Conservation (phyloP, 2,329 filamentous ascomycete genomes). For the Nakataea oryzae region DNA sequence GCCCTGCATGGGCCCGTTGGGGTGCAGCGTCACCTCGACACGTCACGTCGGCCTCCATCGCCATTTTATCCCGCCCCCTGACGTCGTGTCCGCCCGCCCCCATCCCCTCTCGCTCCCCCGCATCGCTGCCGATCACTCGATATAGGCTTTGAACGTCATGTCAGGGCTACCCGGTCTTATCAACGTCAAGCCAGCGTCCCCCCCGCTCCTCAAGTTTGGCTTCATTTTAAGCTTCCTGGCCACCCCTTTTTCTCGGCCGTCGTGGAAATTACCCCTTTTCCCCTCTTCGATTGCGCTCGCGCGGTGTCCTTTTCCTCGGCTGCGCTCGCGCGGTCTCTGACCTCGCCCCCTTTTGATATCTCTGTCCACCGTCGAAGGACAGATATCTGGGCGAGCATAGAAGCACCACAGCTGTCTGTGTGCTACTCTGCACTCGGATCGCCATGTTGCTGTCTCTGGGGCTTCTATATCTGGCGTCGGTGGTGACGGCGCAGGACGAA, state of each 20-base stretch:
- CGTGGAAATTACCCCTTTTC: too few species aligned
- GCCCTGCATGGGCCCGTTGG: neutral
- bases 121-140: too few species aligned
- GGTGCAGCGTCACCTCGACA: neutral
- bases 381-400: neutral
- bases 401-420: neutral
- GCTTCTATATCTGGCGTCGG: neutral
- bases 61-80: too few species aligned
- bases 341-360: too few species aligned
- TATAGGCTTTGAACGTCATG: neutral
- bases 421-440: neutral
- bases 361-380: neutral
- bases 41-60: neutral
- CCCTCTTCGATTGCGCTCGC: neutral
- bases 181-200: too few species aligned
- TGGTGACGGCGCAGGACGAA: conserved; percentile 5
- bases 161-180: neutral
- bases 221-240: neutral
- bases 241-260: too few species aligned
- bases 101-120: neutral
- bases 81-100: neutral
- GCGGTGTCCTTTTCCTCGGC: neutral
- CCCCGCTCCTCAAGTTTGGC: too few species aligned
- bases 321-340: too few species aligned
- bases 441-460: neutral